Base-by-base conservation (phyloP, 2,329 filamentous ascomycete species). In the Aspergillus spinulosporus region DNA sequence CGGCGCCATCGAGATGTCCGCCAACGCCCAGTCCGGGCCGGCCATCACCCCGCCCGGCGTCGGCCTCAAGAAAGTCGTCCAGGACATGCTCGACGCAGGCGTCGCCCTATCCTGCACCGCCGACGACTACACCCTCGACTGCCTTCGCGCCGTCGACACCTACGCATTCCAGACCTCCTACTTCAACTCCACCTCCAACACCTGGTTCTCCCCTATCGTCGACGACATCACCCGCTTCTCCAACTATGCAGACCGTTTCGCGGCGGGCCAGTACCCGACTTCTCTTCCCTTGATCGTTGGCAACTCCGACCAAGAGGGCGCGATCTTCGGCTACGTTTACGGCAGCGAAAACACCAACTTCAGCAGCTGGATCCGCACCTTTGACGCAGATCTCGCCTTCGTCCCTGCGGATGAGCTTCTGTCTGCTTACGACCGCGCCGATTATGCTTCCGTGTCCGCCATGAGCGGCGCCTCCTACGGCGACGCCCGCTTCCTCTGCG, bases 171-270 rank as follows among this genome's bases (percentile, higher is more conserved):
- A 65, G 43, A 65, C 63, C 3, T 59, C 44, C 28, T 52, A 56
- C 54, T 64, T 65, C 54, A 65, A 65, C 54, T 61, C 61, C 2
- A 65, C 60, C 40, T 58, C 57, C 46, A 65, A 65, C 57, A 65
- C 61, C 31, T 65, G 63, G 63, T 65, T 65, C 51, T 42, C 58
- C 5, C 63, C 63, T 3, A 21, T 50, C 7, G 52, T 64, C 15
- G 63, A 65, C 28, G 40, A 62, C 26, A 55, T 61, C 57, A 64
- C 61, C 42, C 61, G 61, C 21, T 65, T 60, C 56, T 56, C 58
- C 42, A 60, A 62, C 59, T 65, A 65, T 42, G 26, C 52, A 15
- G 57, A 60, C 37, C 61, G 63, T 28, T 65, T 64, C 45, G 47
- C 36, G n/a, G 40, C 57, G 1, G 63, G 63, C 5, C 5, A 60